Evolutionary conservation across 2,329 filamentous ascomycete species (phyloP).

Genomic region (Pyrenochaeta sp.): DNA sequence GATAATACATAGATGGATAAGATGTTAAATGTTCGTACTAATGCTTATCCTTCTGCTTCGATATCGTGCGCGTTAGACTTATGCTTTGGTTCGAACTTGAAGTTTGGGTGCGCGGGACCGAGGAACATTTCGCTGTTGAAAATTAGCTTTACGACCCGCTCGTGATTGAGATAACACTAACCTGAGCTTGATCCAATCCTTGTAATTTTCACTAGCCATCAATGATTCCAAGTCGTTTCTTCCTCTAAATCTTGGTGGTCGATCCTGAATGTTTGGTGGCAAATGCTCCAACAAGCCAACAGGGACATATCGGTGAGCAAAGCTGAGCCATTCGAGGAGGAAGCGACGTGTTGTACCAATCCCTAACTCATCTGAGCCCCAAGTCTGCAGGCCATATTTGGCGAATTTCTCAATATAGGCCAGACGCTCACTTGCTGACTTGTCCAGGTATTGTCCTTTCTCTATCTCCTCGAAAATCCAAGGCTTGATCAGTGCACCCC

Average conservation of each 20-base stretch:
- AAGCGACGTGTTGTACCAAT: constrained; percentile 91
- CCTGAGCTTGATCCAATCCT: constrained; percentile 99
- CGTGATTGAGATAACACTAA: constrained; percentile 53
- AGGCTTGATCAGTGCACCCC: constrained; percentile 94
- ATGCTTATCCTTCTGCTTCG: constrained; percentile 58
- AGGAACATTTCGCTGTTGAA: constrained; percentile 89
- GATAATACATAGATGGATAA: neutral
- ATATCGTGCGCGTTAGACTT: constrained; percentile 92
- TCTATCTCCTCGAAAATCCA: constrained; percentile 99
- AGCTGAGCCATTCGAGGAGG: constrained; percentile 94
- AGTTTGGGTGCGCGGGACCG: constrained; percentile 86
- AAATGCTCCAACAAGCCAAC: constrained; percentile 87
- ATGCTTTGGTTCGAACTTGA: constrained; percentile 96
- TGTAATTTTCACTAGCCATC: constrained; percentile 87
- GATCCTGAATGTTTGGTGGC: constrained; percentile 87
- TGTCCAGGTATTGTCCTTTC: constrained; percentile 92
- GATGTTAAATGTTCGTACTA: neutral
- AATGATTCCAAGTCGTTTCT: constrained; percentile 94
- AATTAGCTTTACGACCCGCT: constrained; percentile 16
- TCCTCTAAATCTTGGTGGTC: constrained; percentile 83
- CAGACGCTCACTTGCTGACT: constrained; percentile 86
- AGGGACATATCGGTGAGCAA: constrained; percentile 90
- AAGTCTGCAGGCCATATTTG: constrained; percentile 88
- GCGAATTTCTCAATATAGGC: constrained; percentile 87
- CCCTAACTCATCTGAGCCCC: constrained; percentile 95